Evolutionary conservation across 2,329 filamentous ascomycete species (phyloP).

Genomic region (Claviceps maximensis): DNA sequence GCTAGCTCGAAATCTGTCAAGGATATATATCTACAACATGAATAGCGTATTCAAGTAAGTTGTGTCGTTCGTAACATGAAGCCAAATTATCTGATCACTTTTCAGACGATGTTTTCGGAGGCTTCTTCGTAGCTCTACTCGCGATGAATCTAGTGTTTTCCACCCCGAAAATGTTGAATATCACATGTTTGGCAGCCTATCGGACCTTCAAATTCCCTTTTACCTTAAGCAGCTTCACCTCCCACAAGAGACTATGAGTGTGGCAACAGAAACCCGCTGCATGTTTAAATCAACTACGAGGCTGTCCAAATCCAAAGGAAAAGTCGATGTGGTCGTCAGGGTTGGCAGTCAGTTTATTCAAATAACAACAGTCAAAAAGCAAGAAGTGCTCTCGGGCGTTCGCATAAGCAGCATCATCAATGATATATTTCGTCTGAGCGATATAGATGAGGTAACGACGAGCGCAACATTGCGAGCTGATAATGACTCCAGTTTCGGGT

Average conservation of each 20-base stretch:
- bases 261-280: slow-evolving; percentile 52
- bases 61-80: too few relatives aligned
- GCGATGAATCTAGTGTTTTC: slow-evolving; percentile 46
- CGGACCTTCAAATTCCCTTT: slow-evolving; percentile 53
- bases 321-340: slow-evolving; percentile 55
- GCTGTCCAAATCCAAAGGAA: slow-evolving; percentile 56
- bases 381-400: slow-evolving; percentile 51
- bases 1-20: slow-evolving; percentile 42
- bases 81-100: background rate
- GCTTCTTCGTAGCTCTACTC: slow-evolving; percentile 46
- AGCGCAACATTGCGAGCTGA: slow-evolving; percentile 46
- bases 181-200: slow-evolving; percentile 49
- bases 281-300: slow-evolving; percentile 53
- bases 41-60: slow-evolving; percentile 51
- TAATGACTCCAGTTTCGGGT: slow-evolving; percentile 53
- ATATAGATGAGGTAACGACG: slow-evolving; percentile 50
- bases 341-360: slow-evolving; percentile 58
- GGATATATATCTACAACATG: slow-evolving; percentile 61
- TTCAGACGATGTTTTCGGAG: slow-evolving; percentile 48
- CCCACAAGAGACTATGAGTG: slow-evolving; percentile 56
- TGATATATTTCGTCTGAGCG: slow-evolving; percentile 54
- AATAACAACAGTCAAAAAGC: slow-evolving; percentile 54
- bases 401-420: slow-evolving; percentile 52
- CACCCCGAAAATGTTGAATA: slow-evolving; percentile 54
- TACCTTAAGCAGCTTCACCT: slow-evolving; percentile 52